Conservation (phyloP, 208 protist genomes). For the Trypanosoma congolense region DNA sequence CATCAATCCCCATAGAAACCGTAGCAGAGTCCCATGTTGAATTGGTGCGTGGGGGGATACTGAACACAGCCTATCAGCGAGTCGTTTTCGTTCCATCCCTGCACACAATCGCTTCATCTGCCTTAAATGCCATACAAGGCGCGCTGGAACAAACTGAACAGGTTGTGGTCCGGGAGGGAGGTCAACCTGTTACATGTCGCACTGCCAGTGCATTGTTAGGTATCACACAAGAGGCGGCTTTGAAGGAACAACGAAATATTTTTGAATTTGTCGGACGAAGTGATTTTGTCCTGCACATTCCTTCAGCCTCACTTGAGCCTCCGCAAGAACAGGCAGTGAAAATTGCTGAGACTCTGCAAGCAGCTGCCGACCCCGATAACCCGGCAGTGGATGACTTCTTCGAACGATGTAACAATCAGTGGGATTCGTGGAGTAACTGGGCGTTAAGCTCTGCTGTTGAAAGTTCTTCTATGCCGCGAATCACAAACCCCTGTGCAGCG, state of each 20-base stretch:
- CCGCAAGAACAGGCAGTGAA: constrained; percentile 7
- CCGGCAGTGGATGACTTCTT: constrained; percentile 14
- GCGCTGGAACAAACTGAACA: constrained; percentile 16
- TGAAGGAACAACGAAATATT: constrained; percentile 32
- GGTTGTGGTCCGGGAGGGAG: constrained; percentile 60
- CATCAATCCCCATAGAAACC: constrained; percentile 6
- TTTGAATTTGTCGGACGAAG: constrained; percentile 65
- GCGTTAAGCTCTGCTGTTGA: constrained; percentile 19
- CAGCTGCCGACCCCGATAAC: constrained; percentile 7
- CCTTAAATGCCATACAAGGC: constrained; percentile 12
- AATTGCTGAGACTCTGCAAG: constrained; percentile 18
- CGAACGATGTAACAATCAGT: constrained; percentile 21
- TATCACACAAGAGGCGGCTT: constrained; percentile 27
- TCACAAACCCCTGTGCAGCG: constrained; percentile 38
- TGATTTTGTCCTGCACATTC: constrained; percentile 51
- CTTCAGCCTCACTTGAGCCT: constrained; percentile 15
- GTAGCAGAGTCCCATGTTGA: constrained; percentile 11
- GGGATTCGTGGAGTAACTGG: constrained; percentile 26
- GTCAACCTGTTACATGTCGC: constrained; percentile 39
- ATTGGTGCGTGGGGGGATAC: constrained; percentile 19
- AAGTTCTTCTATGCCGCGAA: constrained; percentile 22
- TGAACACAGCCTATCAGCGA: constrained; percentile 16
- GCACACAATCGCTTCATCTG: constrained; percentile 9
- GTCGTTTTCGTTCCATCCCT: constrained; percentile 19
- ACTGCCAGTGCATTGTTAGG: constrained; percentile 33